These are phyloP conservation scores for Ceratonia siliqua DNA, from an alignment of 306 rosid genomes.

Conservation along the genomic window DNA sequence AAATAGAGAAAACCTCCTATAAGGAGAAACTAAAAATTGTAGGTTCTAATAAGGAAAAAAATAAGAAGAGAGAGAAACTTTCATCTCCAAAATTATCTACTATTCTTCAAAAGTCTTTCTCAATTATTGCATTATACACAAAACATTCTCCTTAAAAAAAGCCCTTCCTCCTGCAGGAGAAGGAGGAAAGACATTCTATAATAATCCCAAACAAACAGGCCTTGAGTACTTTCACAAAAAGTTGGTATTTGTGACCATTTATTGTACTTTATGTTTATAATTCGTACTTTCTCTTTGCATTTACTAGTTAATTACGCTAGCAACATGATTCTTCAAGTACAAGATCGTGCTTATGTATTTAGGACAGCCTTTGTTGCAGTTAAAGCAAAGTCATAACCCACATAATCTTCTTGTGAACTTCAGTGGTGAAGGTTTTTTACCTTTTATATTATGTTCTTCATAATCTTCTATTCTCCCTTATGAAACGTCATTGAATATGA, in stretches of 20 bases:
- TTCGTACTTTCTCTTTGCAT: not conserved
- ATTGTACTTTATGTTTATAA: not conserved
- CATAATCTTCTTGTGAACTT: conserved; percentile 75
- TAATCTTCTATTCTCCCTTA: not conserved
- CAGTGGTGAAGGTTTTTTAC: conserved; percentile 47
- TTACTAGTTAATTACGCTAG: conserved; percentile 8
- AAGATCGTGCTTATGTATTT: conserved; percentile 56
- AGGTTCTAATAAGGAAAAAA: too few species aligned
- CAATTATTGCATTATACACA: too few species aligned
- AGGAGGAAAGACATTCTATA: too few species aligned
- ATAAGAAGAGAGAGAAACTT: too few species aligned
- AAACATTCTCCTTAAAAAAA: too few species aligned
- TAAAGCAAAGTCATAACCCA: conserved; percentile 80
- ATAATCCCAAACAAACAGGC: too few species aligned
- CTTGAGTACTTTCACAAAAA: conserved; percentile 59
- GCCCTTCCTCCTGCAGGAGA: too few species aligned
- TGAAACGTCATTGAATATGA: not conserved
- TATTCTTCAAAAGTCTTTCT: too few species aligned
- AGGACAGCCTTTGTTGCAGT: conserved; percentile 63
- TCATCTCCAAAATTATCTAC: too few species aligned
- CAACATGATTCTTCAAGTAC: conserved; percentile 45
- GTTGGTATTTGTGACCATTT: conserved; percentile 42
- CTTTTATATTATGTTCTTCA: not conserved
- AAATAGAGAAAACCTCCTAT: too few species aligned
- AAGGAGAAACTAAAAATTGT: too few species aligned